Evolutionary conservation across 768 basidiomycete genomes (phyloP), one percentile per base, ranked within the genome.

Genomic region (Bullera alba): DNA sequence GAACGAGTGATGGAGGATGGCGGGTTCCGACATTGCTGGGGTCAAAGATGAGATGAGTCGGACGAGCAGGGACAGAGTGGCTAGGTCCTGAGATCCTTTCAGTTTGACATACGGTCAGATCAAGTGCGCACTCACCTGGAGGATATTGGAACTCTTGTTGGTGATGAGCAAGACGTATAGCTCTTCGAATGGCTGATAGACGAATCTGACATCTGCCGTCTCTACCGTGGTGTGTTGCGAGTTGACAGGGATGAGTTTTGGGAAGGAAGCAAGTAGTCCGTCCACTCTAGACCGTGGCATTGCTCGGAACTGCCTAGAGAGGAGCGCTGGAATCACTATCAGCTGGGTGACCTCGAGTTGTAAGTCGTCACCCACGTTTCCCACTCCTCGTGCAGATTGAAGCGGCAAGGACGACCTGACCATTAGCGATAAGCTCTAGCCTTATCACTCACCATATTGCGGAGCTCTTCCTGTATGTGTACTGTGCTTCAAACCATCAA

Each of bases 101-200:
- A 28, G 29, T 22, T 14, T 35, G 28, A 32, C 4, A 10, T 10
- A 44, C 27, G 12, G 8, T 23, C 27, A 36, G 10, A 8, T 23
- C 15, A 41, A 41, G 28, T 23, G 26, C 27, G 27, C 29, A 59
- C 72, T 48, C 42, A 70, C 73, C 65, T 95, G 95, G 32, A 99
- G 77, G 64, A 97, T 97, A 67, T 99, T 99, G n/a, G 87, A 90
- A 6, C 89, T 87, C 73, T 95, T 96, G 76, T 96, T 97, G 48
- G 93, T 97, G 75, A 97, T 92, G 57, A 97, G 79, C 59, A 97
- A 79, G 53, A 97, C 93, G 75, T 96, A 97, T 22, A 97, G 82
- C 71, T 96, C 90, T 73, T 95, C 91, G 39, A 96, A 80, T 0
- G 91, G 90, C 66, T 95, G 91, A 73, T 93, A 96, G 55, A 96